These are phyloP conservation scores for Hyaloscypha bicolor DNA, from an alignment of 495 filamentous ascomycete species.

Conservation along the genomic window DNA sequence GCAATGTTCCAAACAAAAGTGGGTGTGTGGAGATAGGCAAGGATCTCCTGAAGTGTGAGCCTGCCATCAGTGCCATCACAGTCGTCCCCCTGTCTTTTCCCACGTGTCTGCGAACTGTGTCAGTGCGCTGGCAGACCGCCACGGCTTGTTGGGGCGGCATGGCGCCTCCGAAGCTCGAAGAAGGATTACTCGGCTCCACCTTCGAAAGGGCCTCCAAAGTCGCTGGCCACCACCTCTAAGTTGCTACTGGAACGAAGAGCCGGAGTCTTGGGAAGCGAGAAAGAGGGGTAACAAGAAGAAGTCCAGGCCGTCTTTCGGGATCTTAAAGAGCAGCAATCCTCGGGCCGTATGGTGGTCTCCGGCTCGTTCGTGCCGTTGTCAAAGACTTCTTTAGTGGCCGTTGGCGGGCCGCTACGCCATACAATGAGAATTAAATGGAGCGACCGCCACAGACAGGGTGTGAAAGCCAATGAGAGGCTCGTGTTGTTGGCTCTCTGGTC, in stretches of 20 bases:
- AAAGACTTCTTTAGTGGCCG: constrained; percentile 16
- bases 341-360: neutral
- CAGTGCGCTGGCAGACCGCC: neutral
- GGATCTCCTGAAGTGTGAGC: neutral
- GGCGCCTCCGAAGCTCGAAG: neutral
- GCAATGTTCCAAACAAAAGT: neutral
- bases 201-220: neutral
- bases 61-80: too few species aligned
- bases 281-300: neutral
- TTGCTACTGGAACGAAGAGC: neutral
- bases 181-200: too few species aligned
- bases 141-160: neutral
- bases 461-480: too few species aligned
- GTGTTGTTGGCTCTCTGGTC: too few species aligned
- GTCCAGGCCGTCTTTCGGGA: neutral
- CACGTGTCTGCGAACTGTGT: constrained; percentile 6
- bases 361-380: constrained; percentile 6
- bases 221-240: neutral
- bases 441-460: too few species aligned
- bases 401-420: neutral
- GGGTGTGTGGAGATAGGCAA: neutral
- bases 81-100: neutral
- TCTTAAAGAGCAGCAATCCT: neutral
- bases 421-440: too few species aligned
- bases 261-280: neutral